Evolutionary conservation across 768 basidiomycete genomes (phyloP), one percentile per base, ranked within the genome.

Genomic region (Boletus sp.): DNA sequence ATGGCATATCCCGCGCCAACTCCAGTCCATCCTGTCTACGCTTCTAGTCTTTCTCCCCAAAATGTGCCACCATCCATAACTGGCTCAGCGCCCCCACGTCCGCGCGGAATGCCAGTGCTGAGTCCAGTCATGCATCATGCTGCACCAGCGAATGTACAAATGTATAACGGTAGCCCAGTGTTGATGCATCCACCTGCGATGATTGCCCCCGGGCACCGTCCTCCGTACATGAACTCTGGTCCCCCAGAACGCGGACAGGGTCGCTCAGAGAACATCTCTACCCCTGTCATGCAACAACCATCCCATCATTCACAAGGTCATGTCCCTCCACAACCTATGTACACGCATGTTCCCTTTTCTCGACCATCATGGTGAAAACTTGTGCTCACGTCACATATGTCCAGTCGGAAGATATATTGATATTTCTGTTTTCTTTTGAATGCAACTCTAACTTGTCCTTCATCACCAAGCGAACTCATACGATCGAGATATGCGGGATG

Each of bases 111-210:
- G 73, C 71, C 81, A 14, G 73, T 87, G 69, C 81, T 90, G 73
- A 90, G 88, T 67, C 90, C 90, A n/a, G 81, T 80, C n/a, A 78
- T 89, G 75, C 72, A 81, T 35, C 81, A 81, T 67, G 79, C 83
- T n/a, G 74, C 75, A 24, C 73, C 79, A 50, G 66, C 64, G 7
- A 73, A 66, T 47, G 56, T 70, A 48, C 67, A 78, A 15, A 84
- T 90, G 81, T 90, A 89, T 69, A 79, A 77, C 6, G 73, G 79
- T 37, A 90, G 87, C 65, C 89, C 89, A 11, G 83, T 85, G 17
- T 69, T 91, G 69, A 81, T 91, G 77, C 87, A 76, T 49, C 67
- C 76, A 7, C 77, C 76, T 33, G 76, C 77, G 50, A 76, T 80
- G 69, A 71, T 73, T 46, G 35, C 67, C 24, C n/a, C 71, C 24